Evolutionary conservation across 2,329 filamentous ascomycete genomes (phyloP).

Genomic region (Sarocladium kiliense): DNA sequence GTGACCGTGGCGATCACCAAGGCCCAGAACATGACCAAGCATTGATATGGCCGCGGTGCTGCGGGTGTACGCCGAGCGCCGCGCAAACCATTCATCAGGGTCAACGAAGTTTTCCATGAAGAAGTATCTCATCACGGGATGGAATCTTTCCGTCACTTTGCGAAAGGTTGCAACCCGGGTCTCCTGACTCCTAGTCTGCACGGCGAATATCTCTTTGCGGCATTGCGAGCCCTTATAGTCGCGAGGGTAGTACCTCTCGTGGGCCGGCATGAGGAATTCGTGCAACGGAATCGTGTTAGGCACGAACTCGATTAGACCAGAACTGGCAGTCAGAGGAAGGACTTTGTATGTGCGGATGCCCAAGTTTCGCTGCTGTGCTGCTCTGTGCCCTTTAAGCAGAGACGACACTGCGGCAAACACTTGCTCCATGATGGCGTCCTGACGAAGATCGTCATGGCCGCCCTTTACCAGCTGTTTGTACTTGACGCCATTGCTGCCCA

Average conservation of each 20-base stretch:
- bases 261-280: slow-evolving; percentile 86
- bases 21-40: slow-evolving; percentile 83
- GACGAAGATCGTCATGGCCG: slow-evolving; percentile 90
- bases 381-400: slow-evolving; percentile 77
- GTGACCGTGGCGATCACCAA: slow-evolving; percentile 92
- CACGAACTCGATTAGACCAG: slow-evolving; percentile 96
- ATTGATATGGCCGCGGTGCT: slow-evolving; percentile 95
- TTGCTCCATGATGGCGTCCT: slow-evolving; percentile 99
- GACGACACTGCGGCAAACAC: slow-evolving; percentile 95
- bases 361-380: slow-evolving; percentile 81
- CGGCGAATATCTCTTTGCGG: slow-evolving; percentile 72
- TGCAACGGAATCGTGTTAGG: slow-evolving; percentile 88
- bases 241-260: slow-evolving; percentile 78
- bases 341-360: slow-evolving; percentile 97
- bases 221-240: slow-evolving; percentile 74
- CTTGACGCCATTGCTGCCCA: slow-evolving; percentile 69
- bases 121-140: slow-evolving; percentile 93
- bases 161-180: slow-evolving; percentile 70
- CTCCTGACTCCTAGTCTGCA: slow-evolving; percentile 64
- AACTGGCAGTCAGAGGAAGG: slow-evolving; percentile 74
- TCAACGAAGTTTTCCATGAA: slow-evolving; percentile 93
- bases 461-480: slow-evolving; percentile 95
- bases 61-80: slow-evolving; percentile 83
- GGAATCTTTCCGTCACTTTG: slow-evolving; percentile 74
- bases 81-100: slow-evolving; percentile 93